These are phyloP conservation scores for Zymoseptoria brevis DNA, from an alignment of 2,329 filamentous ascomycete genomes.

Conservation along the genomic window DNA sequence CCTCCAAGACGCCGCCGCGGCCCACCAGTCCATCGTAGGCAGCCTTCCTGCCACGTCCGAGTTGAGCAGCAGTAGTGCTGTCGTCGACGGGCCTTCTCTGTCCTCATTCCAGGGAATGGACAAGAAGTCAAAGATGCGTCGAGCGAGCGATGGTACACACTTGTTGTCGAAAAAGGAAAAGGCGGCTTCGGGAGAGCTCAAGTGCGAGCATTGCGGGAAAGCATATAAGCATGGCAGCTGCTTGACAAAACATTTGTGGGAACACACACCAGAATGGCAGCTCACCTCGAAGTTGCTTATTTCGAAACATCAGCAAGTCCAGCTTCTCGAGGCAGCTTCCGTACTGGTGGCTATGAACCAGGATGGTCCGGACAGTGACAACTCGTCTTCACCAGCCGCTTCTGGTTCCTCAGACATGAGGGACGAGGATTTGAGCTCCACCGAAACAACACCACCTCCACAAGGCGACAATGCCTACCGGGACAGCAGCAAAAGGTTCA, in stretches of 20 bases:
- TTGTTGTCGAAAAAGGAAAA: slow-evolving; percentile 75
- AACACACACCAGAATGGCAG: slow-evolving; percentile 97
- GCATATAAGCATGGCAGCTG: slow-evolving; percentile 99
- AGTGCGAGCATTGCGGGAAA: slow-evolving; percentile 97
- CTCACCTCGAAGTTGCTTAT: slow-evolving; percentile 95
- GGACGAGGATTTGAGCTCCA: slow-evolving; percentile 71
- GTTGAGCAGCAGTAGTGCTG: slow-evolving; percentile 39
- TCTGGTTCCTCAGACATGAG: slow-evolving; percentile 70
- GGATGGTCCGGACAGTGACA: slow-evolving; percentile 62
- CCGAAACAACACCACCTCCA: slow-evolving; percentile 87
- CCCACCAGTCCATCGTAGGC: slow-evolving; percentile 55
- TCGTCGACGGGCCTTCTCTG: slow-evolving; percentile 62
- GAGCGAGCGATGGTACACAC: slow-evolving; percentile 79
- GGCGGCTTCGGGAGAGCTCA: slow-evolving; percentile 73
- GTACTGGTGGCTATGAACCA: slow-evolving; percentile 86
- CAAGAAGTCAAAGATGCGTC: slow-evolving; percentile 48
- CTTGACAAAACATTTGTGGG: slow-evolving; percentile 99
- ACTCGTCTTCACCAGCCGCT: slow-evolving; percentile 75
- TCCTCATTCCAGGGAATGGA: slow-evolving; percentile 39
- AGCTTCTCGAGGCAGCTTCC: slow-evolving; percentile 92
- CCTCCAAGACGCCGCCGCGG: slow-evolving; percentile 45
- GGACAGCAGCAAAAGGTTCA: slow-evolving; percentile 38
- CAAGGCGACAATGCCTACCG: slow-evolving; percentile 54
- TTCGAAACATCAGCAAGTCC: slow-evolving; percentile 98
- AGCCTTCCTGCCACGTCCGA: slow-evolving; percentile 52